Conservation (phyloP, 2,329 filamentous ascomycete genomes). For the Aspergillus novoparasiticus region DNA sequence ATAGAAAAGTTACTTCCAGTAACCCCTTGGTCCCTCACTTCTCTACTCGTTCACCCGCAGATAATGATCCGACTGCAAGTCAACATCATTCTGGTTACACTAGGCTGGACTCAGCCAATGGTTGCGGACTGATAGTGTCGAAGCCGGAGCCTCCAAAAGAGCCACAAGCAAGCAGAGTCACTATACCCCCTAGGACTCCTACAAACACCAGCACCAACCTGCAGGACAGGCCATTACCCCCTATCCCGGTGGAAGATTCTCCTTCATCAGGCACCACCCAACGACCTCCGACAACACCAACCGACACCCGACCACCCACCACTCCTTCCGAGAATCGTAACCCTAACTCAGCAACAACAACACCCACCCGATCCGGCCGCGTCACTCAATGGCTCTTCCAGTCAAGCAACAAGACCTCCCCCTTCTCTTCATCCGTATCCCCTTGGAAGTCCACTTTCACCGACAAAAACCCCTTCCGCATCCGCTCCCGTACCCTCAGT, state of each 20-base stretch:
- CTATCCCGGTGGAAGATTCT: slow-evolving; percentile 21
- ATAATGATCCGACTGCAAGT: slow-evolving; percentile 17
- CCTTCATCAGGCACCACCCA: slow-evolving; percentile 5
- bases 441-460: slow-evolving; percentile 20
- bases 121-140: background rate
- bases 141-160: slow-evolving; percentile 4
- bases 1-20: slow-evolving; percentile 18
- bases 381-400: slow-evolving; percentile 37
- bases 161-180: slow-evolving; percentile 4
- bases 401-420: slow-evolving; percentile 16
- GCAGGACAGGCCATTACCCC: slow-evolving; percentile 26
- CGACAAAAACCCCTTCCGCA: slow-evolving; percentile 28
- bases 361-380: slow-evolving; percentile 28
- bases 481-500: slow-evolving; percentile 37
- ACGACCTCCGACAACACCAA: slow-evolving; percentile 13
- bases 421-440: slow-evolving; percentile 10
- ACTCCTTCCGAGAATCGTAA: slow-evolving; percentile 13
- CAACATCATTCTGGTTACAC: slow-evolving; percentile 14
- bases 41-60: slow-evolving; percentile 23
- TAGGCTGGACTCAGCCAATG: slow-evolving; percentile 17
- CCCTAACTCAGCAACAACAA: slow-evolving; percentile 11
- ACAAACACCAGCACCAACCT: slow-evolving; percentile 25
- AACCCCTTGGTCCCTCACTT: slow-evolving; percentile 36
- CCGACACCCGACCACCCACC: slow-evolving; percentile 11
- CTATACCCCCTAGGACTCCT: slow-evolving; percentile 23